Percentiles rank a stretch among this genome's conserved stretches.
These are phyloP conservation scores for Meira nashicola DNA, from an alignment of 1,284 basidiomycete genomes.

Conservation along the genomic window DNA sequence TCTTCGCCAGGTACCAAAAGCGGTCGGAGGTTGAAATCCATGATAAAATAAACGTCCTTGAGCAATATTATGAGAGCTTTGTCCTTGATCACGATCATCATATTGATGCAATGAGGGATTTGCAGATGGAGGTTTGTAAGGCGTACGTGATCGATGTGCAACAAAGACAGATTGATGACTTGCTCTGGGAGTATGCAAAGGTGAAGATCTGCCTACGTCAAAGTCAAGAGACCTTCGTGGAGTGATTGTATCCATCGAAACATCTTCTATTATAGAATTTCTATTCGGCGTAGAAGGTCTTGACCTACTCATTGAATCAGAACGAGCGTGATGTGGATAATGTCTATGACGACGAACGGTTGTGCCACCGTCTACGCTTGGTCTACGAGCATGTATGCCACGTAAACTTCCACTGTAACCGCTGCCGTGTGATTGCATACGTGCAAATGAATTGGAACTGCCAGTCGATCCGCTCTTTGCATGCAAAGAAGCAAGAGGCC, in stretches of 20 bases:
- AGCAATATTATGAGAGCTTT: too few relatives aligned
- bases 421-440: conserved; percentile 10
- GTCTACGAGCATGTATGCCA: conserved; percentile 17
- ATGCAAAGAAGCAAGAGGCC: conserved; percentile 20
- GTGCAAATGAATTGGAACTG: conserved; percentile 24
- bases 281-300: conserved; percentile 7
- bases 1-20: conserved; percentile 28
- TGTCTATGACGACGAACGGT: conserved; percentile 34
- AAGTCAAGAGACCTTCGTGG: conserved; percentile 9
- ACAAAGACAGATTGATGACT: conserved; percentile 36
- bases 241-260: not conserved
- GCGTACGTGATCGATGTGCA: conserved; percentile 38
- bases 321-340: not conserved
- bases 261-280: not conserved
- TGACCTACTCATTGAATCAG: not conserved
- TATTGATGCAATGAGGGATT: conserved; percentile 27
- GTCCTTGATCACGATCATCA: not conserved
- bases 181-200: not conserved
- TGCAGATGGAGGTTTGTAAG: conserved; percentile 44
- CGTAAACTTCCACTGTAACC: conserved; percentile 9
- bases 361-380: conserved; percentile 32
- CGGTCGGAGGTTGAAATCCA: not conserved
- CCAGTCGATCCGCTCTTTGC: conserved; percentile 33
- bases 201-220: conserved; percentile 4
- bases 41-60: not conserved